Evolutionary conservation across 1,284 basidiomycete species (phyloP).

Genomic region (Ustilago loliicola): DNA sequence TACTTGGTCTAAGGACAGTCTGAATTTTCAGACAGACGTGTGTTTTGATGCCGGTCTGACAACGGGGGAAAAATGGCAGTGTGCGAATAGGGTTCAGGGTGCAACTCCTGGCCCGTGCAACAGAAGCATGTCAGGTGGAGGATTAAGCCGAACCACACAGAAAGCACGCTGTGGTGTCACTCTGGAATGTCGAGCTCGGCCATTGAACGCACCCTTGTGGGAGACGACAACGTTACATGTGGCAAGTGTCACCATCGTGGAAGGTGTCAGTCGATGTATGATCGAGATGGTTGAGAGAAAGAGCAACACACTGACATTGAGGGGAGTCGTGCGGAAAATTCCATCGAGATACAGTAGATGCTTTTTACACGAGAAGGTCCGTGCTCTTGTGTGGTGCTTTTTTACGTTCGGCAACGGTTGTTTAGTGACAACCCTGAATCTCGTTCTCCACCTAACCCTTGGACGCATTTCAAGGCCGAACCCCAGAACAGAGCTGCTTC

Average conservation of each 20-base stretch:
- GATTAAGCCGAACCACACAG: background rate
- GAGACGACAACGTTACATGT: background rate
- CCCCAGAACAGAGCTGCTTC: background rate
- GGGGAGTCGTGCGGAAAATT: conserved; percentile 1
- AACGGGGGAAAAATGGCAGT: background rate
- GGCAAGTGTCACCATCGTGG: background rate
- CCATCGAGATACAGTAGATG: background rate
- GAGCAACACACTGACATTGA: background rate
- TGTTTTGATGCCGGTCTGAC: background rate
- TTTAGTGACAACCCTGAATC: background rate
- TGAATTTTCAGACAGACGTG: too few species aligned
- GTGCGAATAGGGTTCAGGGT: background rate
- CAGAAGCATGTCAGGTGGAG: background rate
- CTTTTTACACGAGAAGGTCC: background rate
- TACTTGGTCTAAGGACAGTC: too few species aligned
- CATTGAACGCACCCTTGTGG: background rate
- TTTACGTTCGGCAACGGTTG: conserved; percentile 1
- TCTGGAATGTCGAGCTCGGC: background rate
- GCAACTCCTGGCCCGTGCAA: background rate
- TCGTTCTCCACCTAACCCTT: background rate
- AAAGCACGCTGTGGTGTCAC: background rate
- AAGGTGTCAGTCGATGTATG: background rate
- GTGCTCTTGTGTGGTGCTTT: background rate
- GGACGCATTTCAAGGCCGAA: background rate
- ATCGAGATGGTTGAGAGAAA: background rate